Evolutionary conservation across 139 green algal species (phyloP), one percentile per base, ranked within the genome.

Genomic region (Ettlia oleoabundans): DNA sequence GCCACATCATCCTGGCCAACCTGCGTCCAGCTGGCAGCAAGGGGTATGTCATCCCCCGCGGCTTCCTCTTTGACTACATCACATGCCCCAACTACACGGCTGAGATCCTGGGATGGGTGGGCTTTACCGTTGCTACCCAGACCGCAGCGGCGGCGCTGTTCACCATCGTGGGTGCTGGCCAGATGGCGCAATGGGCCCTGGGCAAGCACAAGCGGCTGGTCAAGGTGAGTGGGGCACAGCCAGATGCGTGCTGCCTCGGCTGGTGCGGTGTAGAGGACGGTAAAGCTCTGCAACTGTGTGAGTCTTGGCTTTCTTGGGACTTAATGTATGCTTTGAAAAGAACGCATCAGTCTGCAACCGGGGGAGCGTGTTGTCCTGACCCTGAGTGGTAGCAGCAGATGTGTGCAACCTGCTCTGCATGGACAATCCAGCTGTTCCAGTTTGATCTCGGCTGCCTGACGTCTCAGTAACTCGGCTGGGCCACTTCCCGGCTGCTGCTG

Each of bases 31-130:
- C 88, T 28, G 93, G 94, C 13, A 87, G 89, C 77, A 82, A 61
- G 51, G 61, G 67, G 24, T 99, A 99, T 91, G 90, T 90, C 64
- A 96, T 98, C 78, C 96, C 96, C 1, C 71, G 80, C 5, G 95
- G 95, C 38, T 96, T 97, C 86, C 89, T 95, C 1, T 99, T 99
- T 84, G 87, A 99, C 76, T 94, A 90, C 85, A 93, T 99, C 69
- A 98, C 96, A 35, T 99, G 97, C 89, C 92, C 97, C 79, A 99
- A 99, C 91, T 99, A 99, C 90, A 98, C 91, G 1, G 82, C 84
- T 24, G 93, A 97, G 84, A 97, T 98, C 63, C 92, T 85, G 69
- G 95, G 91, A 42, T 99, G 97, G 97, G 58, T 98, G 33, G 78
- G 92, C 18, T 99, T 98, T 88, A 94, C 88, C 52, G 52, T 96